Evolutionary conservation across 306 rosid genomes (phyloP), one percentile per base, ranked within the genome.

Genomic region (Bauhinia variegata): DNA sequence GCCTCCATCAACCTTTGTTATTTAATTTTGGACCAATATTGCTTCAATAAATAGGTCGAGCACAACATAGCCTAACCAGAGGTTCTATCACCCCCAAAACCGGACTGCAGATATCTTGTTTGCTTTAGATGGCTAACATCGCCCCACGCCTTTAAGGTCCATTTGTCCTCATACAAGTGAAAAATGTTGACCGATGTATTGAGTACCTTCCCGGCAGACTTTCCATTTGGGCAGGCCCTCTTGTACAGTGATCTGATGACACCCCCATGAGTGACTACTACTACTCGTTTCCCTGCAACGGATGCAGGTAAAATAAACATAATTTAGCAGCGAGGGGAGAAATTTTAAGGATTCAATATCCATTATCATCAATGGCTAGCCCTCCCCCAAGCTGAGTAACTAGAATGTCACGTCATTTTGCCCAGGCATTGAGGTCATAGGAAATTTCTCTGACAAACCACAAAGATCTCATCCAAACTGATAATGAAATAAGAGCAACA

Each of bases 11-110:
- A 31, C 58, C 60, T 47, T 18, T 41, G 65, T 34, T 23, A 42
- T 19, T 60, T 48, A 37, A 51, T 28, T 59, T 41, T 6, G 68
- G 53, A 39, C 18, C 30, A 52, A 41, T 5, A 5, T 41, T 41
- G 4, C 12, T 9, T 41, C 65, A 72, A 77, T 52, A 77, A 67
- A 10, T 11, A 7, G 33, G 28, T 17, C 30, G 14, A 55, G 71
- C 68, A 14, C 12, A 18, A 19, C 73, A 62, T 17, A 23, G 67
- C 54, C 95, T 88, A 93, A 73, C 97, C 95, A 53, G 96, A 93
- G 51, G 60, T 76, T 75, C 38, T 82, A 50, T 86, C 96, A 71
- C 99, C 99, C 17, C 99, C 96, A 76, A 89, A 93, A 64, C 87
- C 90, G 3, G 95, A 82, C 52, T 82, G 68, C 34, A 90, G 88